Conservation (phyloP, 2,329 filamentous ascomycete species). For the Exutisphaerella laricina region DNA sequence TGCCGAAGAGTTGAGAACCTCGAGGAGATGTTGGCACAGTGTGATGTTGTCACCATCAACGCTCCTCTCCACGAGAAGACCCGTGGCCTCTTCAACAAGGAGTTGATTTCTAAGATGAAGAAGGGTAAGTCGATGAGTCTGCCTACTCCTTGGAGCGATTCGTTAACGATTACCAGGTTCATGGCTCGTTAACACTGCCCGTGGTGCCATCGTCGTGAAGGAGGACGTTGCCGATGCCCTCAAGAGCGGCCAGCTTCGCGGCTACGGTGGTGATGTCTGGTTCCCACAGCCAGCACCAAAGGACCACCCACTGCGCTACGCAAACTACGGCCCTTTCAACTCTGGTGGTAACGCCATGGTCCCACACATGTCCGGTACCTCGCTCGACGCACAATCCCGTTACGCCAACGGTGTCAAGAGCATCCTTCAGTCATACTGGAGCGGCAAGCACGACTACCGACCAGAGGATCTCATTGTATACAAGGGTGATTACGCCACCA, state of each 20-base stretch:
- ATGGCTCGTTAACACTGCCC: conserved; percentile 98
- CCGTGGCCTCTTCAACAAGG: conserved; percentile 94
- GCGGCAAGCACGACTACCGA: conserved; percentile 79
- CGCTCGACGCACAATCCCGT: conserved; percentile 92
- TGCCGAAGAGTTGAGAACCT: conserved; percentile 81
- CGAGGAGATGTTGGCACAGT: conserved; percentile 90
- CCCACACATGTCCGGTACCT: conserved; percentile 97
- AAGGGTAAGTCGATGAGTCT: conserved; percentile 54
- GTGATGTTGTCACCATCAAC: conserved; percentile 98
- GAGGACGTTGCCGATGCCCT: conserved; percentile 95
- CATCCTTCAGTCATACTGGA: conserved; percentile 88
- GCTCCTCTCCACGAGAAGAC: conserved; percentile 99
- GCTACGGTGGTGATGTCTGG: conserved; percentile 88
- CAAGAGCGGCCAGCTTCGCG: conserved; percentile 82
- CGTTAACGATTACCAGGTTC: conserved; percentile 53
- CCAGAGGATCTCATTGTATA: conserved; percentile 87
- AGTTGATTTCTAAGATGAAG: conserved; percentile 99
- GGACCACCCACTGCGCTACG: conserved; percentile 88
- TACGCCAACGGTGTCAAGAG: conserved; percentile 59
- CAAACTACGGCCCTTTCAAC: conserved; percentile 80
- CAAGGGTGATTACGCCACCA: conserved; percentile 88
- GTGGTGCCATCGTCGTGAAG: conserved; percentile 98
- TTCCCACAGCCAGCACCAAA: conserved; percentile 94
- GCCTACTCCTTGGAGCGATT: neutral
- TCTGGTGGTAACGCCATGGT: conserved; percentile 94